Percentiles rank a stretch among this genome's conserved stretches.
Conservation (phyloP, 352 stramenopile species). For the Stramenopiles sp. region DNA sequence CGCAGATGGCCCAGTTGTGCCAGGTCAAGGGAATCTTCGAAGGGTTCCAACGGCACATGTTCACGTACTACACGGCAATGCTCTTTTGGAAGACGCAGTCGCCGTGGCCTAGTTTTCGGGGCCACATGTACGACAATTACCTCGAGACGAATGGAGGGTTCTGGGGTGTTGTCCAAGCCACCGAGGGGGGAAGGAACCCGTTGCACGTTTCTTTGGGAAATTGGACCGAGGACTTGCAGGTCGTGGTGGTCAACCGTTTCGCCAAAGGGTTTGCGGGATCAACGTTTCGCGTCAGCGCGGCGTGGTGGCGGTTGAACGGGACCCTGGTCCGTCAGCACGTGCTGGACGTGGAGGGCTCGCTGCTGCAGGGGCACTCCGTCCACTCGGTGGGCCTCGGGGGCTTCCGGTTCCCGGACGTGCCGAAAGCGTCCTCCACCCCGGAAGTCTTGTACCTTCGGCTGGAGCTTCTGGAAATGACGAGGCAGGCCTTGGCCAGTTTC, state of each 20-base stretch:
- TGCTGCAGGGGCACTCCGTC: background rate
- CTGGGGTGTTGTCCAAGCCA: background rate
- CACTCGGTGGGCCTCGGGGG: background rate
- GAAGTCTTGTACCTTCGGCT: background rate
- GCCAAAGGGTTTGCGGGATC: background rate
- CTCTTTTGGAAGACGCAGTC: slow-evolving; percentile 31
- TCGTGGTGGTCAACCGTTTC: background rate
- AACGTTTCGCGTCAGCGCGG: background rate
- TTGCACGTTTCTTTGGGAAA: background rate
- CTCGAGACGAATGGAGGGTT: background rate
- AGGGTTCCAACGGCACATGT: slow-evolving; percentile 25
- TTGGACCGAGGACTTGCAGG: background rate
- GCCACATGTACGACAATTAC: slow-evolving; percentile 32
- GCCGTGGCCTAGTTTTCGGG: slow-evolving; percentile 29
- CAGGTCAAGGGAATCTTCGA: slow-evolving; percentile 31
- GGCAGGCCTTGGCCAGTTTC: background rate
- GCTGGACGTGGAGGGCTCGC: background rate
- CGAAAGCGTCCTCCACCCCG: background rate
- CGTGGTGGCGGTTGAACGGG: background rate
- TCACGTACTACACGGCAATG: slow-evolving; percentile 26
- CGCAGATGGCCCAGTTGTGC: slow-evolving; percentile 27
- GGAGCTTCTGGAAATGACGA: background rate
- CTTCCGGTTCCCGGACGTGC: background rate
- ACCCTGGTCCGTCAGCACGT: background rate
- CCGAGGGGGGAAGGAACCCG: background rate